These are phyloP conservation scores for Phytomonas sp. DNA, from an alignment of 208 protist genomes.

Conservation along the genomic window DNA sequence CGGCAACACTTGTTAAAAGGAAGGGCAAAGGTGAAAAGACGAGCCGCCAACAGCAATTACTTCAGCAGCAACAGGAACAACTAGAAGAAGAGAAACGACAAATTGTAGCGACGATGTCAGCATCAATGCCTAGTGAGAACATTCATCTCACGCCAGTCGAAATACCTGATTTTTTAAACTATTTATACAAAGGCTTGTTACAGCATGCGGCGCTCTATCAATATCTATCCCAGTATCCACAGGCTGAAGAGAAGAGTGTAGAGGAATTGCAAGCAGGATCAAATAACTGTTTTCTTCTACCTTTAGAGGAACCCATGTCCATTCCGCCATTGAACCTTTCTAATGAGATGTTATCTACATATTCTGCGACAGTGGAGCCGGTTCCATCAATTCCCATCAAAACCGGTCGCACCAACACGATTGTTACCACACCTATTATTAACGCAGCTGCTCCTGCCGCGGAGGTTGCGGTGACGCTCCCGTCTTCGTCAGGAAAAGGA, in stretches of 20 bases:
- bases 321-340: not conserved
- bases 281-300: not conserved
- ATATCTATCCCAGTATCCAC: not conserved
- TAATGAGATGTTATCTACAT: not conserved
- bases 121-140: not conserved
- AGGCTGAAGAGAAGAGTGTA: not conserved
- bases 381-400: not conserved
- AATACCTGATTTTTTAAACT: not conserved
- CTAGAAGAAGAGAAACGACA: not conserved
- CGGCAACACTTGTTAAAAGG: not conserved
- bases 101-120: not conserved
- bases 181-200: not conserved
- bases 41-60: constrained; percentile 1
- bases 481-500: constrained; percentile 10
- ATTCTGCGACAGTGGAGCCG: not conserved
- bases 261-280: not conserved
- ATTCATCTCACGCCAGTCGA: not conserved
- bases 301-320: not conserved
- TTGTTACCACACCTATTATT: not conserved
- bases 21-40: not conserved
- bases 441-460: not conserved
- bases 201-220: not conserved
- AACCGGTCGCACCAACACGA: not conserved
- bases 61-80: constrained; percentile 7
- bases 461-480: not conserved